A percentile compares a stretch with the other conserved stretches of the same genome.
Evolutionary conservation across 1,139 yeast genomes (phyloP).

Genomic region (Saccharomyces pastorianus): DNA sequence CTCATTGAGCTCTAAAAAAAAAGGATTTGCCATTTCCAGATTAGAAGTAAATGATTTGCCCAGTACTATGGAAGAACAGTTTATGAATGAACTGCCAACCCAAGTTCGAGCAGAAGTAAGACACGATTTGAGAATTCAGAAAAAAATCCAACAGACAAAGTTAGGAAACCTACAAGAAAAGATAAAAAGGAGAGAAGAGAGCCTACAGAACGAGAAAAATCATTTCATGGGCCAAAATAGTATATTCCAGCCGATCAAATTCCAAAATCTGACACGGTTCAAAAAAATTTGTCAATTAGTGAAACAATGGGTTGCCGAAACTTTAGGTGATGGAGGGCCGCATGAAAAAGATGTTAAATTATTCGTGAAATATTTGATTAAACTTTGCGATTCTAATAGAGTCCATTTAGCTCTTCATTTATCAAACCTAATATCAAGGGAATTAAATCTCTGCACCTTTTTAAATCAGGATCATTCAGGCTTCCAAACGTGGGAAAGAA

Average conservation of each 20-base stretch:
- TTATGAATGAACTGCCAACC: constrained; percentile 25
- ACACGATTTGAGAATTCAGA: constrained; percentile 26
- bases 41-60: constrained; percentile 3
- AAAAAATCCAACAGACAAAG: constrained; percentile 32
- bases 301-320: constrained; percentile 42
- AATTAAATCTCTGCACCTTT: constrained; percentile 14
- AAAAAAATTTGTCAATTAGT: constrained; percentile 36
- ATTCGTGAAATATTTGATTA: constrained; percentile 32
- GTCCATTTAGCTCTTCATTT: constrained; percentile 20
- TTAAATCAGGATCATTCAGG: constrained; percentile 12
- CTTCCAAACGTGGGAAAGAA: constrained; percentile 28
- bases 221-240: constrained; percentile 24
- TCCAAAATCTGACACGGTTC: constrained; percentile 33
- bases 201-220: constrained; percentile 11
- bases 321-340: constrained; percentile 45
- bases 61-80: constrained; percentile 20
- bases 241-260: constrained; percentile 32
- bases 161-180: constrained; percentile 15
- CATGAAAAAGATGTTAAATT: constrained; percentile 46
- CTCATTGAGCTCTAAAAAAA: background rate
- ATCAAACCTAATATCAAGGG: constrained; percentile 17
- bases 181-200: constrained; percentile 31
- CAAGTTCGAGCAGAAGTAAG: constrained; percentile 28
- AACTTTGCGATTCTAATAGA: constrained; percentile 19
- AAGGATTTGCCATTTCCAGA: background rate